Evolutionary conservation across 169 alveolate genomes (phyloP), one percentile per base, ranked within the genome.

Genomic region (Hammondia hammondi): DNA sequence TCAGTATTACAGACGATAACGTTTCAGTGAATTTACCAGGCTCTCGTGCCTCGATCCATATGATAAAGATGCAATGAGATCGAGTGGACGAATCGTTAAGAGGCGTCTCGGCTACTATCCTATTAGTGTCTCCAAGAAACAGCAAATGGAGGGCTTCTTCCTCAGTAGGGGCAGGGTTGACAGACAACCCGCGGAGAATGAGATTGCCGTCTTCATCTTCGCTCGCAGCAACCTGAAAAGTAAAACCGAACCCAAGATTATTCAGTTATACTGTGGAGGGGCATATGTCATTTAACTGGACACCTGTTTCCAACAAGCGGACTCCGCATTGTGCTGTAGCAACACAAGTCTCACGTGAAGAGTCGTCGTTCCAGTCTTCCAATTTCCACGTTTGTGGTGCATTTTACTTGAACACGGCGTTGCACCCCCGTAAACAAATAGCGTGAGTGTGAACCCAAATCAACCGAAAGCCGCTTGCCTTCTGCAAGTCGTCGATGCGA

Each of bases 91-190:
- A 99, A 95, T 99, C 99, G 95, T 99, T 98, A 96, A 98, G 98
- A 6, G 99, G 99, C 29, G 99, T 99, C 95, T 98, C 99, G 45
- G 99, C 98, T 0, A 99, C 99, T 2, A 98, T 99, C 82, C 99
- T 96, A 93, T 99, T 98, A 4, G 99, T 98, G 93, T 99, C 99
- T 29, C 99, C 99, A 88, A 98, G 92, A 94, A 98, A 98, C 39
- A 94, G 93, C 85, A 99, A 96, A 91, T 98, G 98, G 89, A 99
- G 95, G 0, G 99, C 99, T 95, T 98, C 99, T 96, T 98, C 99
- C 93, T 98, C 99, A 90, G 97, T 97, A 57, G 97, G 97, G 5
- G 98, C 98, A 77, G 97, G 96, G 92, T 98, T 98, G 57, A 98
- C 98, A 35, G 99, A 97, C 72, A 98, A 97, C 77, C 98, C 98